phyloP scores from a whole-genome alignment of 192 early-diverging fungal genomes.

The Rhizophagus sp. region DNA sequence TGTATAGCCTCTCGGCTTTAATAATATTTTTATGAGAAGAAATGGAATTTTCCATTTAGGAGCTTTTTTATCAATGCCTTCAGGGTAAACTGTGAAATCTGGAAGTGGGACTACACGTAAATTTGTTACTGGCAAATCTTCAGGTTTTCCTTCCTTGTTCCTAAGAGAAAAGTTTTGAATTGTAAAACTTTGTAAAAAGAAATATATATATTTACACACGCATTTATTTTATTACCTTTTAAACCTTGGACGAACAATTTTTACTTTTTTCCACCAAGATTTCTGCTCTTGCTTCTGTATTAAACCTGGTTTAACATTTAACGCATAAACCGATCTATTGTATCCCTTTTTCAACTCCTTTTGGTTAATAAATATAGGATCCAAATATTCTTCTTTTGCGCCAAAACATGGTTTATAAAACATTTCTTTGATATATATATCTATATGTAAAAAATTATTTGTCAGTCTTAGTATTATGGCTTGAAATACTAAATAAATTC shows the following conservation, averaged over 20 bases:
- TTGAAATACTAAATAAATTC: not conserved
- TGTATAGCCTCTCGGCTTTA: not conserved
- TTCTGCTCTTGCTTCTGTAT: not conserved
- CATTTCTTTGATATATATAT: not conserved
- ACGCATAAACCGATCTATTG: not conserved
- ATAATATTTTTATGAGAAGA: not conserved
- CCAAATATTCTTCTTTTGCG: not conserved
- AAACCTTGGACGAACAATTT: not conserved
- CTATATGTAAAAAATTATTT: not conserved
- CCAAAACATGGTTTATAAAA: conserved; percentile 6
- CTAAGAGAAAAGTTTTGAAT: too few species aligned
- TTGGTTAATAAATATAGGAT: not conserved
- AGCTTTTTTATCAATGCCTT: not conserved
- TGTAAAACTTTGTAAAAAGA: too few species aligned
- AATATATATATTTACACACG: not conserved
- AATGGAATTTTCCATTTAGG: not conserved
- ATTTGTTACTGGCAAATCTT: not conserved
- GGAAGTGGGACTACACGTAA: not conserved
- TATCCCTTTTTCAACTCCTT: not conserved
- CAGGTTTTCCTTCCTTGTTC: too few species aligned
- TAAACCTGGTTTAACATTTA: not conserved
- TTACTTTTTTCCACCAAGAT: not conserved
- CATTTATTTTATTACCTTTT: not conserved
- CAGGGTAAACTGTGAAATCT: not conserved
- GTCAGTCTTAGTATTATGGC: too few species aligned